These are phyloP conservation scores for Diaporthe sp. DNA, from an alignment of 2,329 filamentous ascomycete genomes.

Conservation along the genomic window DNA sequence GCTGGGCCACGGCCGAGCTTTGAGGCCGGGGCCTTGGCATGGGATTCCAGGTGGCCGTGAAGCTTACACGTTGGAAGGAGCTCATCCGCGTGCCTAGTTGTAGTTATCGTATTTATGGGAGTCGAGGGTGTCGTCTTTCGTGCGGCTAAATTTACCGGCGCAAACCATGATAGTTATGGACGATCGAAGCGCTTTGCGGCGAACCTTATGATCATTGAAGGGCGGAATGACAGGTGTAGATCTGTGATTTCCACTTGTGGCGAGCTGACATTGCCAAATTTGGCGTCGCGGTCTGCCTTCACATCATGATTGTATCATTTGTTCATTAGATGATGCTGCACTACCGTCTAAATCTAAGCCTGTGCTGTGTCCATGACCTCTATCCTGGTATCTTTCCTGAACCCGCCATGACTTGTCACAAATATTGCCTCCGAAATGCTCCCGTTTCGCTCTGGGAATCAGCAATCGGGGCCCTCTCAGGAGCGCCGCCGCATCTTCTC, in stretches of 20 bases:
- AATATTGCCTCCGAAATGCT: neutral
- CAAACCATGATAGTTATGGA: neutral
- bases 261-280: neutral
- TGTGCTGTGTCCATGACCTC: constrained; percentile 22
- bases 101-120: no score
- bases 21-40: constrained; percentile 3
- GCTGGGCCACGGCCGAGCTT: neutral
- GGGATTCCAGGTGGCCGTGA: neutral
- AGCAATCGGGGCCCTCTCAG: neutral
- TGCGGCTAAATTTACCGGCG: no score
- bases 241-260: neutral
- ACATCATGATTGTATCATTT: constrained; percentile 14
- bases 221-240: neutral
- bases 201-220: neutral
- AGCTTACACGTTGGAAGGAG: neutral
- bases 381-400: constrained; percentile 12
- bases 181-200: neutral
- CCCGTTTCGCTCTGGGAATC: neutral
- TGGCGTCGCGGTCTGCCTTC: neutral
- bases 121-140: neutral
- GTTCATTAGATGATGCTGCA: neutral
- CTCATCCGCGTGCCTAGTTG: neutral
- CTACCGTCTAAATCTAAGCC: constrained; percentile 26
- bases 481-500: neutral
- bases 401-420: neutral